phyloP scores from a whole-genome alignment of 495 filamentous ascomycete species.

The Bryoglossum gracile region DNA sequence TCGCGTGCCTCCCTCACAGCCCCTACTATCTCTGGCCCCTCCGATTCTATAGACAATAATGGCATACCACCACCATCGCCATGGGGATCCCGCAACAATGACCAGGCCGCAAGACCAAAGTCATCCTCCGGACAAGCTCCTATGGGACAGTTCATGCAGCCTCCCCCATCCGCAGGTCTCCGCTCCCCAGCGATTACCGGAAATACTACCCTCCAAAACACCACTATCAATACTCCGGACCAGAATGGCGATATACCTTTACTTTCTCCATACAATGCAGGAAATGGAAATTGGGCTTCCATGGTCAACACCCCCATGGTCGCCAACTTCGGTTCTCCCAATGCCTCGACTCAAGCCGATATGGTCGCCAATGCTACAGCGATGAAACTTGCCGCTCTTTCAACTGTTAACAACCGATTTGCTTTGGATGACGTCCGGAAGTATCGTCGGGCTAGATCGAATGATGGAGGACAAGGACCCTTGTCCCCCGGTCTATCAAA shows the following conservation, averaged over 20 bases:
- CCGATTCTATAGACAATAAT: slow-evolving; percentile 45
- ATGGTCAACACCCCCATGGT: slow-evolving; percentile 98
- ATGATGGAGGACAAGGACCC: slow-evolving; percentile 50
- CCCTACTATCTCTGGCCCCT: slow-evolving; percentile 58
- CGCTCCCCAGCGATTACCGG: slow-evolving; percentile 71
- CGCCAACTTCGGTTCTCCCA: slow-evolving; percentile 62
- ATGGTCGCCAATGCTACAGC: slow-evolving; percentile 99
- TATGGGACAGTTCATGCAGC: slow-evolving; percentile 95
- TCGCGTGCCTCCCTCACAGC: slow-evolving; percentile 63
- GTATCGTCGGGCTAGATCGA: slow-evolving; percentile 84
- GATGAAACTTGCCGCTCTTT: slow-evolving; percentile 96
- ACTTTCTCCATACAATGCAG: slow-evolving; percentile 79
- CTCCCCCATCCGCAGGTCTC: slow-evolving; percentile 68
- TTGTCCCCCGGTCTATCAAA: slow-evolving; percentile 45
- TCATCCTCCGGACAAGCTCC: slow-evolving; percentile 79
- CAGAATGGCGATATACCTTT: slow-evolving; percentile 61
- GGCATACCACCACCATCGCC: slow-evolving; percentile 62
- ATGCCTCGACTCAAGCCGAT: slow-evolving; percentile 65
- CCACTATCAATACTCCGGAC: slow-evolving; percentile 68
- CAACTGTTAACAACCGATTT: slow-evolving; percentile 97
- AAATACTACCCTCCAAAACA: slow-evolving; percentile 69
- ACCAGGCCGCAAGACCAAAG: slow-evolving; percentile 68
- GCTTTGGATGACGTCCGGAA: slow-evolving; percentile 93
- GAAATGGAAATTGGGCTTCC: slow-evolving; percentile 92
- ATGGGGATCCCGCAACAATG: slow-evolving; percentile 55